phyloP scores from a whole-genome alignment of 225 moss, liverwort and hornwort genomes.

The Antitrichia curtipendula region DNA sequence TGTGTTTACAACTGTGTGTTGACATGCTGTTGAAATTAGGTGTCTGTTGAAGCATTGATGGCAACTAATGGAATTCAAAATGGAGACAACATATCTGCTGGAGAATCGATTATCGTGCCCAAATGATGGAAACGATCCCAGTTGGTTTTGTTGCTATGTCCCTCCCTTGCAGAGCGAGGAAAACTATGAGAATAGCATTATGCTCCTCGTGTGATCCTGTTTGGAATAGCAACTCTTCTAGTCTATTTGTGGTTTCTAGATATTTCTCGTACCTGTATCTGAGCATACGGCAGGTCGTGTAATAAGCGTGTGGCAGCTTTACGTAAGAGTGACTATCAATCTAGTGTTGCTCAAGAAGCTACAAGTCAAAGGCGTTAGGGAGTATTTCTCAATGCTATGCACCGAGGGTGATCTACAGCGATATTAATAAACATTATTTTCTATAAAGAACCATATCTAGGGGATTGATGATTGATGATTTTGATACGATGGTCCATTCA shows the following conservation, averaged over 20 bases:
- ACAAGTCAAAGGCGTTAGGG: no score
- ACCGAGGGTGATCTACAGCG: no score
- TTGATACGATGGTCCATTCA: neutral
- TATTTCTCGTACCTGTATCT: neutral
- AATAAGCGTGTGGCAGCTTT: neutral
- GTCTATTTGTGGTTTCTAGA: neutral
- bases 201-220: neutral
- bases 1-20: neutral
- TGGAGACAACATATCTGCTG: slow-evolving; percentile 23
- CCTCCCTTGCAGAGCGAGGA: neutral
- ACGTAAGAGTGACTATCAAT: no score
- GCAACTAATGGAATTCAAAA: slow-evolving; percentile 25
- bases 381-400: no score
- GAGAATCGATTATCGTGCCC: slow-evolving; percentile 25
- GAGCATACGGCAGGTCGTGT: neutral
- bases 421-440: no score
- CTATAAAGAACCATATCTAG: no score
- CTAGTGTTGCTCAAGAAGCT: no score
- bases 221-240: neutral
- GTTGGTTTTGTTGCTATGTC: neutral
- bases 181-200: neutral
- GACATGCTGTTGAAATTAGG: slow-evolving; percentile 4
- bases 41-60: slow-evolving; percentile 29
- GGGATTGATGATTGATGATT: no score
- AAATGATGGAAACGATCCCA: neutral